phyloP scores from a whole-genome alignment of 805 yeast species.

The Maudiozyma serrabonitensis region DNA sequence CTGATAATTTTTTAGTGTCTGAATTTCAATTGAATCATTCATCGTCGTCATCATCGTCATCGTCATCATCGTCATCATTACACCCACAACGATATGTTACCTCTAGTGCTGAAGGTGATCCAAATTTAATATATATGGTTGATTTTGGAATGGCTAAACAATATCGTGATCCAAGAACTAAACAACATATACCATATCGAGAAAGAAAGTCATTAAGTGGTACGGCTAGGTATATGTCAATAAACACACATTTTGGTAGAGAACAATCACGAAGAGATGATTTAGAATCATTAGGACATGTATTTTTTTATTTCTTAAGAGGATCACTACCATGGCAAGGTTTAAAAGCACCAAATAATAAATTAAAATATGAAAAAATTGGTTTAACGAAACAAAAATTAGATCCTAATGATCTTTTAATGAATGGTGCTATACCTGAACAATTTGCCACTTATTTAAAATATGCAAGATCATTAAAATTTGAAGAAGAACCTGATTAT shows the following conservation, averaged over 20 bases:
- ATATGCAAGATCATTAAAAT: constrained; percentile 56
- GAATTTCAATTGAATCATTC: constrained; percentile 34
- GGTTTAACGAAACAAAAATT: constrained; percentile 73
- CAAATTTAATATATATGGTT: constrained; percentile 77
- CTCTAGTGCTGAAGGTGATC: constrained; percentile 34
- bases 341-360: constrained; percentile 93
- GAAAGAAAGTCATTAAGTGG: constrained; percentile 94
- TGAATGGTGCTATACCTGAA: constrained; percentile 50
- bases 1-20: constrained; percentile 80
- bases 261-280: constrained; percentile 97
- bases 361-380: constrained; percentile 87
- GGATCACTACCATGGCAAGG: constrained; percentile 99
- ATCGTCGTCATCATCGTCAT: not conserved
- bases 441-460: constrained; percentile 69
- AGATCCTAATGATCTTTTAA: constrained; percentile 46
- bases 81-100: constrained; percentile 32
- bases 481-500: constrained; percentile 76
- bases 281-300: constrained; percentile 93
- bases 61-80: constrained; percentile 24
- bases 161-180: constrained; percentile 92
- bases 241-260: constrained; percentile 93
- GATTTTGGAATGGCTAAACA: constrained; percentile 99
- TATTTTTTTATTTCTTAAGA: constrained; percentile 84
- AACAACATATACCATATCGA: constrained; percentile 91
- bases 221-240: constrained; percentile 97